Evolutionary conservation across 805 yeast species (phyloP).

Genomic region (Saturnispora hagleri): DNA sequence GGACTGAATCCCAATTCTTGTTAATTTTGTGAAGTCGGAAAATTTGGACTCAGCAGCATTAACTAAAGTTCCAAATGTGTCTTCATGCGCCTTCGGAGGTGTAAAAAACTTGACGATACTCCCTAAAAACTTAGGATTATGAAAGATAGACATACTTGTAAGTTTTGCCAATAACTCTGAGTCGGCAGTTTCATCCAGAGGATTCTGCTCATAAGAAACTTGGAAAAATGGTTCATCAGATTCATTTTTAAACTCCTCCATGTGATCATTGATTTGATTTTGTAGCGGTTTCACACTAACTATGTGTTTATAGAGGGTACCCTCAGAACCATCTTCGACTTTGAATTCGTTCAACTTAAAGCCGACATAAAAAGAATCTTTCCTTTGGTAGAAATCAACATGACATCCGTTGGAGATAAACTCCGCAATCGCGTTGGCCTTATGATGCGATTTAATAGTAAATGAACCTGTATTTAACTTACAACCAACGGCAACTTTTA

Average conservation of each 20-base stretch:
- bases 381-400: conserved; percentile 63
- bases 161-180: conserved; percentile 64
- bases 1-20: conserved; percentile 85
- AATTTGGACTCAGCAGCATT: conserved; percentile 93
- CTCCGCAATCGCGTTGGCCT: conserved; percentile 52
- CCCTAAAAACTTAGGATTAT: conserved; percentile 77
- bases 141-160: conserved; percentile 81
- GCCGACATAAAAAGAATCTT: conserved; percentile 64
- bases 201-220: conserved; percentile 75
- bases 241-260: conserved; percentile 9
- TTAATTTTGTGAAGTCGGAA: conserved; percentile 82
- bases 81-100: conserved; percentile 79
- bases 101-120: conserved; percentile 67
- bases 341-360: conserved; percentile 73
- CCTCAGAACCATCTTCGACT: conserved; percentile 78
- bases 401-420: conserved; percentile 76
- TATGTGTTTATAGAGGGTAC: conserved; percentile 75
- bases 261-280: conserved; percentile 27
- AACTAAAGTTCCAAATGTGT: conserved; percentile 83
- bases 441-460: conserved; percentile 39
- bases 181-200: conserved; percentile 78
- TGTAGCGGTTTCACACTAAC: conserved; percentile 70
- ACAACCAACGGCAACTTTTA: conserved; percentile 58
- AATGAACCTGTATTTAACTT: conserved; percentile 71
- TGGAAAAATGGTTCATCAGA: conserved; percentile 57